A percentile compares a stretch with the other conserved stretches of the same genome.
These are phyloP conservation scores for Candida boidinii DNA, from an alignment of 805 yeast species.

Conservation along the genomic window DNA sequence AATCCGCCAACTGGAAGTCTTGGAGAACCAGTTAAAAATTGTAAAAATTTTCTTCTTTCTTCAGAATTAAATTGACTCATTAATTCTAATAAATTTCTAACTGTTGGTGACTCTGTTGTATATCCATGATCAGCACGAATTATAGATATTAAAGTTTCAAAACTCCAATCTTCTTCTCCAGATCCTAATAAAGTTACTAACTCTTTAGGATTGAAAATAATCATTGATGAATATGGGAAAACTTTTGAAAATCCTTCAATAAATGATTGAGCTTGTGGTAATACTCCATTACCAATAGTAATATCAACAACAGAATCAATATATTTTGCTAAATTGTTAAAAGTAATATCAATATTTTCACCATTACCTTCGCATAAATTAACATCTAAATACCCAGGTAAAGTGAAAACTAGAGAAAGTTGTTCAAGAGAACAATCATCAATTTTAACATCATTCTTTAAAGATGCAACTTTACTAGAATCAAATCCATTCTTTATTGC, in stretches of 20 bases:
- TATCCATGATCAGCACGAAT: conserved; percentile 90
- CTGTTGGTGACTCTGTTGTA: conserved; percentile 54
- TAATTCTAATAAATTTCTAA: conserved; percentile 52
- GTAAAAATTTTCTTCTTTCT: conserved; percentile 68
- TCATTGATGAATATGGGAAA: conserved; percentile 67
- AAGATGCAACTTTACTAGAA: no score
- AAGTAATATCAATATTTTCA: conserved; percentile 34
- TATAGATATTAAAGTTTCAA: conserved; percentile 45
- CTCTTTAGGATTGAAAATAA: conserved; percentile 69
- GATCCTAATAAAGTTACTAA: conserved; percentile 65
- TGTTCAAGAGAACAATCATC: conserved; percentile 34
- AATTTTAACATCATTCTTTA: conserved; percentile 6
- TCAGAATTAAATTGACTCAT: conserved; percentile 43
- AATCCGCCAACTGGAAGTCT: conserved; percentile 92
- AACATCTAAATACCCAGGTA: conserved; percentile 68
- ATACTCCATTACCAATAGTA: conserved; percentile 56
- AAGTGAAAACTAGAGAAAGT: conserved; percentile 53
- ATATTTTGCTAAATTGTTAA: conserved; percentile 49
- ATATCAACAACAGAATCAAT: conserved; percentile 48
- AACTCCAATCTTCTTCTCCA: conserved; percentile 81
- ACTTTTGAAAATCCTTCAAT: conserved; percentile 75
- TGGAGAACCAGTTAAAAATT: conserved; percentile 90
- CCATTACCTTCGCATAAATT: conserved; percentile 52
- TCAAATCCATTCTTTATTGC: no score
- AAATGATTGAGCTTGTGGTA: conserved; percentile 58